Conservation (phyloP, 805 yeast species). For the Nakazawaea pomicola region DNA sequence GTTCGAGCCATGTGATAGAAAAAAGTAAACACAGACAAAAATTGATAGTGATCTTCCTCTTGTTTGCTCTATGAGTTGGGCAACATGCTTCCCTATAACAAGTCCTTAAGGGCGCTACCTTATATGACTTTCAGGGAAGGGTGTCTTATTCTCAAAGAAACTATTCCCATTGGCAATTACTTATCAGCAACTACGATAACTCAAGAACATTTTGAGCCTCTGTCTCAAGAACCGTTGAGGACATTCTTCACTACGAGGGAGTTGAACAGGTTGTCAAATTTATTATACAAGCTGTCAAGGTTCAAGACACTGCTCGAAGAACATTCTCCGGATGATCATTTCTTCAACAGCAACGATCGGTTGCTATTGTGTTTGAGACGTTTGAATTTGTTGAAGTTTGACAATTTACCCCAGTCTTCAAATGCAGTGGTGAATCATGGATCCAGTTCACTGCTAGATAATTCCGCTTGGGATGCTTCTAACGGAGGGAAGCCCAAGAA, state of each 20-base stretch:
- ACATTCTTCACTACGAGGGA: neutral
- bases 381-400: conserved; percentile 1
- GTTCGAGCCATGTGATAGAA: too few relatives aligned
- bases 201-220: neutral
- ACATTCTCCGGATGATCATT: neutral
- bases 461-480: neutral
- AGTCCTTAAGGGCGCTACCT: too few relatives aligned
- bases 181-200: neutral
- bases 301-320: neutral
- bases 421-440: too few relatives aligned
- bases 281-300: conserved; percentile 1
- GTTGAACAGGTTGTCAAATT: conserved; percentile 1
- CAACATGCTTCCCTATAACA: too few relatives aligned
- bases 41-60: too few relatives aligned
- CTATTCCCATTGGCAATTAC: neutral
- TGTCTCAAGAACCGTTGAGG: neutral
- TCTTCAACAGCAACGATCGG: neutral
- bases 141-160: conserved; percentile 1
- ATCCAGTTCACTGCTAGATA: too few relatives aligned
- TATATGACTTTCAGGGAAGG: neutral
- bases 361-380: neutral
- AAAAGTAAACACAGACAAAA: too few relatives aligned
- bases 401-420: too few relatives aligned
- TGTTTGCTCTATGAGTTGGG: too few relatives aligned
- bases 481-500: neutral